Conservation (phyloP, 169 alveolate genomes). For the Plasmodium ovale region DNA sequence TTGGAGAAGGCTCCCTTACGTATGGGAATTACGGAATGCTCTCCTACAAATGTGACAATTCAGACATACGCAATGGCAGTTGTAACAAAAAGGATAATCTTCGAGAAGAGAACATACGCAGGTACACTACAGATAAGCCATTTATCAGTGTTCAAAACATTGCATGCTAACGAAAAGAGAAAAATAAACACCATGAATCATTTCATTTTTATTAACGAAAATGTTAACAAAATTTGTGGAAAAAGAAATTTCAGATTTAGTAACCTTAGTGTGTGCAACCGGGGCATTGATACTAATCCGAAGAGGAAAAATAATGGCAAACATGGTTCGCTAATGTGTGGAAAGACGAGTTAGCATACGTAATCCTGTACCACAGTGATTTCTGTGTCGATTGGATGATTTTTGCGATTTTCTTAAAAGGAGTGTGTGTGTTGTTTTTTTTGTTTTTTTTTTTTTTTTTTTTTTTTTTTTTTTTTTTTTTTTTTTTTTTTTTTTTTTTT, state of each 20-base stretch:
- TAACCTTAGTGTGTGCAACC: slow-evolving; percentile 26
- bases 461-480: neutral
- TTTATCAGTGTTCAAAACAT: slow-evolving; percentile 52
- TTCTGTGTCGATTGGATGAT: no score
- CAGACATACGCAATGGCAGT: neutral
- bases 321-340: neutral
- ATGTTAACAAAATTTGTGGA: neutral
- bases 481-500: neutral
- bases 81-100: neutral
- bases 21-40: neutral
- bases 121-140: slow-evolving; percentile 12
- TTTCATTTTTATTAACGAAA: neutral
- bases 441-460: neutral
- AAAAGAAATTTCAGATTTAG: slow-evolving; percentile 47
- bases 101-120: neutral
- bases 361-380: no score
- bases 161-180: neutral
- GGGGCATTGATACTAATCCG: slow-evolving; percentile 6
- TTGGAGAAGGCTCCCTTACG: neutral
- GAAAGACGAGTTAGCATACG: neutral
- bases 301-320: neutral
- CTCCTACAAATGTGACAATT: slow-evolving; percentile 5
- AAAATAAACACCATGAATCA: slow-evolving; percentile 6
- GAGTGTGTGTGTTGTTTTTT: neutral
- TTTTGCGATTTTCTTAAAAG: neutral